Base-by-base conservation (phyloP, 495 filamentous ascomycete genomes). In the Podospora tetraspora region DNA sequence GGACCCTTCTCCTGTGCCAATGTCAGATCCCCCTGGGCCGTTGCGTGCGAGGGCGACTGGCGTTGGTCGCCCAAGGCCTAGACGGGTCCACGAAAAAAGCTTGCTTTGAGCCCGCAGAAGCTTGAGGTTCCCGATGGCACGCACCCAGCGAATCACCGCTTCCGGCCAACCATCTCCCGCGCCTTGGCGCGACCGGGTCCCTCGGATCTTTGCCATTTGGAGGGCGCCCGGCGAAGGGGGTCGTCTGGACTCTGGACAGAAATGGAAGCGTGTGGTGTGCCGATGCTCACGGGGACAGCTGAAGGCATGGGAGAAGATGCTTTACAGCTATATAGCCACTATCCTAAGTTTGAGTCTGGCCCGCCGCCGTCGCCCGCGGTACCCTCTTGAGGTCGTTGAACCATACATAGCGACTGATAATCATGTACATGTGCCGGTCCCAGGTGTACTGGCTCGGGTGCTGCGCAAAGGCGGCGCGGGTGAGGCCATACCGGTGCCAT, bases 381-480 rank as follows among this genome's bases (percentile, higher is more conserved):
- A 80, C 64, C 66, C 73, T 72, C 52, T 73, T 76, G 27, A 81
- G 66, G 68, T 80, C 79, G 64, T 81, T 82, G 71, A 82, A 81
- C 79, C 79, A 75, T n/a, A 80, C 75, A 61, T 80, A 79, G 27
- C 79, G 79, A 64, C 78, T 80, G 23, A 79, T 21, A 5, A 82
- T 68, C 75, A 82, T 72, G 71, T 82, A 82, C 69, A 82, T 57
- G 56, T 77, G 68, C n/a, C 79, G 70, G 61, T 82, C 79, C 79
- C 79, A 82, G 1, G 75, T 78, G 65, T 80, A 80, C 69, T 82
- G 79, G 66, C 73, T 78, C 11, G 69, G 60, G 66, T 82, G 79
- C 59, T 71, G 71, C 16, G 73, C 70, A 60, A 82, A 82, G 1
- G 79, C 79, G 21, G 67, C 32, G 27, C 79, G 72, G 3, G 77